phyloP scores from a whole-genome alignment of 768 basidiomycete genomes.

The Hydnomerulius pinastri region DNA sequence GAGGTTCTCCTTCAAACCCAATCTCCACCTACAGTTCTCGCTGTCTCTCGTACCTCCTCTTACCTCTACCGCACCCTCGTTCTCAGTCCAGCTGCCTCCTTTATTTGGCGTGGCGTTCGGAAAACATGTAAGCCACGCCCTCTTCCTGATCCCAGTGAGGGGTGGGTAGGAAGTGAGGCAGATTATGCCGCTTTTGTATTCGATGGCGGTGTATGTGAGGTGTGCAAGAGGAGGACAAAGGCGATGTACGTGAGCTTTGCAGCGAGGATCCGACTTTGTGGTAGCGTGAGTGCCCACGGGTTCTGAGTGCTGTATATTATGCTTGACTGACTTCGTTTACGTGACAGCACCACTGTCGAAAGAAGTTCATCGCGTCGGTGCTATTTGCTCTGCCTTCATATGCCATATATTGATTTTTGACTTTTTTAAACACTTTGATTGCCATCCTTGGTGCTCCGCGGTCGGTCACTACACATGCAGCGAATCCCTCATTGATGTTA shows the following conservation, averaged over 20 bases:
- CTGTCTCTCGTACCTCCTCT: constrained; percentile 60
- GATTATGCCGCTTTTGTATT: constrained; percentile 69
- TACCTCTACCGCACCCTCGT: constrained; percentile 52
- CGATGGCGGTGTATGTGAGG: constrained; percentile 56
- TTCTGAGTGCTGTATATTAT: not conserved
- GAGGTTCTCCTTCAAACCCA: constrained; percentile 56
- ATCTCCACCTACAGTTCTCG: constrained; percentile 58
- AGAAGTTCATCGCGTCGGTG: constrained; percentile 17
- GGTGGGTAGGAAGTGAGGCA: constrained; percentile 47
- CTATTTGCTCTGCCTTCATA: not conserved
- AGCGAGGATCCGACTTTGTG: constrained; percentile 48
- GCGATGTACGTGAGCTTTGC: constrained; percentile 50
- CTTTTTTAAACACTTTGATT: not conserved
- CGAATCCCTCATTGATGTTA: constrained; percentile 9
- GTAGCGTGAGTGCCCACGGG: constrained; percentile 28
- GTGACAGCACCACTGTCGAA: constrained; percentile 25
- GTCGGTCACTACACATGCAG: constrained; percentile 5
- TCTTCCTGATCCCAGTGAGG: constrained; percentile 45
- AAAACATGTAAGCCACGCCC: constrained; percentile 31
- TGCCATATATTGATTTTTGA: not conserved
- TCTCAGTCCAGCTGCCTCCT: constrained; percentile 42
- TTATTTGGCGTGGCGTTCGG: constrained; percentile 63
- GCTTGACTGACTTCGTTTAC: not conserved
- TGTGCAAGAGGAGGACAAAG: constrained; percentile 44
- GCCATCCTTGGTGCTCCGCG: not conserved